Evolutionary conservation across 2,329 filamentous ascomycete species (phyloP).

Genomic region (Hypoxylon sp.): DNA sequence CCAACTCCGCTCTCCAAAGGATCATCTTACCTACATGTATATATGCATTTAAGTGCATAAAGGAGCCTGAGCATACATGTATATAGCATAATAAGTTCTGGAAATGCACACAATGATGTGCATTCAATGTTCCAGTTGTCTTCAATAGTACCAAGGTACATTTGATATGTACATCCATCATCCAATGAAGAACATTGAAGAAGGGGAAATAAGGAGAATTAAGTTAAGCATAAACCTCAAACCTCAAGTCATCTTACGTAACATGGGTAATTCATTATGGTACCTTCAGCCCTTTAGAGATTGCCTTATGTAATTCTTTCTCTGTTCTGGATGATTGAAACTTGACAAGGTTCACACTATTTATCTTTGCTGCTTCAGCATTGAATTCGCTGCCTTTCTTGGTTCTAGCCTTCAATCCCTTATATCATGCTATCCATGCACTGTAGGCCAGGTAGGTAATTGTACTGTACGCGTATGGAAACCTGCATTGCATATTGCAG

Average conservation of each 20-base stretch:
- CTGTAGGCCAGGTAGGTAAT: conserved; percentile 21
- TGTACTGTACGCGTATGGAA: conserved; percentile 41
- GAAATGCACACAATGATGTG: too few species aligned
- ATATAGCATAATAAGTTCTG: not conserved
- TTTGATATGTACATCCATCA: not conserved
- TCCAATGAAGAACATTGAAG: not conserved
- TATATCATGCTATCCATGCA: conserved; percentile 27
- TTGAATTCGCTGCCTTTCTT: conserved; percentile 1
- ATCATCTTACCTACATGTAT: not conserved
- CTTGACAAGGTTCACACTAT: conserved; percentile 1
- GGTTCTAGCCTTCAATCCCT: conserved; percentile 29
- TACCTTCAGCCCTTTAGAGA: not conserved
- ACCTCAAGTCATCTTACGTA: conserved; percentile 31
- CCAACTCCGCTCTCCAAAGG: conserved; percentile 15
- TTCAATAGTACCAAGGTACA: conserved; percentile 9
- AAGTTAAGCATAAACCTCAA: conserved; percentile 39
- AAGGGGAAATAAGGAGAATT: conserved; percentile 29
- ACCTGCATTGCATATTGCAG: conserved; percentile 44
- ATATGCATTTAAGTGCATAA: conserved; percentile 14
- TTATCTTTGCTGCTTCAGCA: conserved; percentile 15
- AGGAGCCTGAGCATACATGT: not conserved
- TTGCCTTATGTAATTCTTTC: conserved; percentile 1
- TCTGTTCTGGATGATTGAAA: conserved; percentile 3
- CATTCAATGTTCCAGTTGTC: not conserved
- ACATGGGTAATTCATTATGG: conserved; percentile 4